Percentiles rank a stretch among this genome's conserved stretches.
phyloP scores from a whole-genome alignment of 345 rosid genomes.

The Bruguiera parviflora region DNA sequence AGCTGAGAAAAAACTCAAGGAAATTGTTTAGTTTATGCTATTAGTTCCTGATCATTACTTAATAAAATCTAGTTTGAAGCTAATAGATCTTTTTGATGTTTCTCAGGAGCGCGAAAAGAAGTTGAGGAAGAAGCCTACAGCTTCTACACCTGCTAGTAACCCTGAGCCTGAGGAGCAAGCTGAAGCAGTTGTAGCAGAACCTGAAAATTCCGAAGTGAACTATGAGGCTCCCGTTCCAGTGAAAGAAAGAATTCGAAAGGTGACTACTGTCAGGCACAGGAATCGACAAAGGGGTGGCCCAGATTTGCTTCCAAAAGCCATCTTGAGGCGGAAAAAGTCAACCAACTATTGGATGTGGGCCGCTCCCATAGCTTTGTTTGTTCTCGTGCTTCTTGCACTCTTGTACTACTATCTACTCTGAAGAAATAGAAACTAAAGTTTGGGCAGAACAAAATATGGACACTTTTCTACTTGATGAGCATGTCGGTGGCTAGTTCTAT shows the following conservation, averaged over 20 bases:
- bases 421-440: conserved; percentile 18
- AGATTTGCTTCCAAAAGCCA: conserved; percentile 61
- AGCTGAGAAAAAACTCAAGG: conserved; percentile 91
- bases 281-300: conserved; percentile 44
- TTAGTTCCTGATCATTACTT: neutral
- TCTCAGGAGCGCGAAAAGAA: conserved; percentile 85
- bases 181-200: conserved; percentile 44
- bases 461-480: conserved; percentile 21
- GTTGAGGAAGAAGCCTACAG: conserved; percentile 64
- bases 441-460: conserved; percentile 14
- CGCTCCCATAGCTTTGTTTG: conserved; percentile 46
- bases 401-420: conserved; percentile 48
- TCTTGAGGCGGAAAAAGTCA: conserved; percentile 65
- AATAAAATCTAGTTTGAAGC: neutral
- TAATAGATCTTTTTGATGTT: conserved; percentile 6
- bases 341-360: conserved; percentile 69
- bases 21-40: conserved; percentile 21
- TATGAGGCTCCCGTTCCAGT: conserved; percentile 34
- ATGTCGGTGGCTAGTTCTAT: conserved; percentile 19
- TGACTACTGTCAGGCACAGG: conserved; percentile 42
- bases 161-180: conserved; percentile 37
- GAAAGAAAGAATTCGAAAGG: conserved; percentile 44
- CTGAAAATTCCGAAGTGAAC: conserved; percentile 42
- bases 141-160: conserved; percentile 26
- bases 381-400: conserved; percentile 37